A percentile compares a stretch with the other conserved stretches of the same genome.
These are phyloP conservation scores for Eucalyptus erythrocorys DNA, from an alignment of 345 rosid genomes.

Conservation along the genomic window DNA sequence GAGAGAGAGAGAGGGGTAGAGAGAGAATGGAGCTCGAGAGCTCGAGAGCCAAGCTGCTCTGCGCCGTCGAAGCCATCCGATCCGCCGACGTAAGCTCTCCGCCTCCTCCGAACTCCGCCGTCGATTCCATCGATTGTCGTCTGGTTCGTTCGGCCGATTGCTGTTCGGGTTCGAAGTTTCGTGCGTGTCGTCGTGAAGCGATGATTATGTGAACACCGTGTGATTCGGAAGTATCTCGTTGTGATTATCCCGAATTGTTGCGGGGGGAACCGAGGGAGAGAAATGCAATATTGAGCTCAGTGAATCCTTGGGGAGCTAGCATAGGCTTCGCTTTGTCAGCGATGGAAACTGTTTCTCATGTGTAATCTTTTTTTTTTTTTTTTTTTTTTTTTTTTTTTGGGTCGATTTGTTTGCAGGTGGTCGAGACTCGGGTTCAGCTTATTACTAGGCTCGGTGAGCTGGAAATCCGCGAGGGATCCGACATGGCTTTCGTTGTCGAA, in stretches of 20 bases:
- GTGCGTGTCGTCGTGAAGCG: background rate
- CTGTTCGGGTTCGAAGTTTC: background rate
- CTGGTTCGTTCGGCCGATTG: background rate
- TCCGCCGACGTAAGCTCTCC: conserved; percentile 50
- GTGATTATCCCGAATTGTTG: background rate
- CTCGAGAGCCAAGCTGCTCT: conserved; percentile 18
- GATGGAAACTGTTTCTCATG: background rate
- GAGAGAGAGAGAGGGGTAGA: background rate
- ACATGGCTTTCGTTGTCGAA: conserved; percentile 30
- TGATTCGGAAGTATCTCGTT: background rate
- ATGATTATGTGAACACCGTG: background rate
- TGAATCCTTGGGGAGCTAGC: background rate
- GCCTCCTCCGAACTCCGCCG: background rate
- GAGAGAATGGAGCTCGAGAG: conserved; percentile 24
- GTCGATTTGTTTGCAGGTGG: conserved; percentile 31
- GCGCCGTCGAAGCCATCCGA: conserved; percentile 35
- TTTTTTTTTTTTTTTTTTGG: too few species aligned
- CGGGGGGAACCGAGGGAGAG: background rate
- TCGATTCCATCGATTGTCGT: background rate
- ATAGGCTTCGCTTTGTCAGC: background rate
- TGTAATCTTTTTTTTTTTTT: background rate
- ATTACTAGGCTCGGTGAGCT: conserved; percentile 35
- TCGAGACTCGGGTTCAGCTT: conserved; percentile 52
- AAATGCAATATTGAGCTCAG: background rate
- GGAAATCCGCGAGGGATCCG: conserved; percentile 26